These are phyloP conservation scores for Chaetomium sp. DNA, from an alignment of 2,329 filamentous ascomycete species.

Conservation along the genomic window DNA sequence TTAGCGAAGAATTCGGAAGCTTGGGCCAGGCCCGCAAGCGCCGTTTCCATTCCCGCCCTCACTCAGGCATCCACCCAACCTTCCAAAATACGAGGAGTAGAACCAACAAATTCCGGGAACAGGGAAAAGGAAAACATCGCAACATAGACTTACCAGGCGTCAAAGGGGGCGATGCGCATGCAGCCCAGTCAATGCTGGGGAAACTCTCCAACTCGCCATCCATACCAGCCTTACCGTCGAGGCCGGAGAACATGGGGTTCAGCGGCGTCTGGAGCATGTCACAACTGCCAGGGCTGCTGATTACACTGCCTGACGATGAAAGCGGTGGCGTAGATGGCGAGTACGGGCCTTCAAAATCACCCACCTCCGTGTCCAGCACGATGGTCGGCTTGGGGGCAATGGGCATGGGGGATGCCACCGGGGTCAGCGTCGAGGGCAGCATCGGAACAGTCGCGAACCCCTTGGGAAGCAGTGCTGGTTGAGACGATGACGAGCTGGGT, in stretches of 20 bases:
- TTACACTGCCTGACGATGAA: constrained; percentile 75
- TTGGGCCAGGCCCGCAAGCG: neutral
- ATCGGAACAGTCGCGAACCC: constrained; percentile 42
- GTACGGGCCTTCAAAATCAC: constrained; percentile 56
- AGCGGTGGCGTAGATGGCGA: constrained; percentile 83
- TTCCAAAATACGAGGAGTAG: neutral
- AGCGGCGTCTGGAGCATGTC: constrained; percentile 77
- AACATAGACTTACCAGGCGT: constrained; percentile 66
- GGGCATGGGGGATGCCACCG: constrained; percentile 67
- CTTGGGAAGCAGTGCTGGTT: constrained; percentile 41
- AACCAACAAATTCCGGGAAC: neutral
- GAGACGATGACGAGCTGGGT: constrained; percentile 60
- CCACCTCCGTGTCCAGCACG: constrained; percentile 69
- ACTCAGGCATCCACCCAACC: neutral
- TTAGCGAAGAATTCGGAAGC: constrained; percentile 30
- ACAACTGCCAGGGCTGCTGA: constrained; percentile 76
- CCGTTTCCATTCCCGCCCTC: neutral
- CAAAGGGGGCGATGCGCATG: constrained; percentile 74
- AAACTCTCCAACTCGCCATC: constrained; percentile 67
- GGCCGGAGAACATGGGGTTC: constrained; percentile 68
- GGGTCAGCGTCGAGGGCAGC: constrained; percentile 60
- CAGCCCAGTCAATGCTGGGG: constrained; percentile 67
- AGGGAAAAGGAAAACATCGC: neutral
- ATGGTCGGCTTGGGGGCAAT: constrained; percentile 71
- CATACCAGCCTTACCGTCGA: constrained; percentile 65